Evolutionary conservation across 1,284 basidiomycete species (phyloP).

Genomic region (Filobasidium uniguttulatum): DNA sequence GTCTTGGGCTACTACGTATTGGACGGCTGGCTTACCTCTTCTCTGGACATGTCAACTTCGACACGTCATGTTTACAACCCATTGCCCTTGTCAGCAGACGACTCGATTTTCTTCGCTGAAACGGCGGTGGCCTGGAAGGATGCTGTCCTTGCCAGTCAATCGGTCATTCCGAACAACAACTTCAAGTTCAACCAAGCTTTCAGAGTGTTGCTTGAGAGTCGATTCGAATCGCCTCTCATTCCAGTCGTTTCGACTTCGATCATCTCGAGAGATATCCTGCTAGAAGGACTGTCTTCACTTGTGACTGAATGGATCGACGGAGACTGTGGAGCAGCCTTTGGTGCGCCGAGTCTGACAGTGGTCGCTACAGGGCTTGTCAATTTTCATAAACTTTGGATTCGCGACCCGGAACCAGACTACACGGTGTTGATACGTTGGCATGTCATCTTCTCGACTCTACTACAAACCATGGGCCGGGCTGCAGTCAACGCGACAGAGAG

Average conservation of each 20-base stretch:
- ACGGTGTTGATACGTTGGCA: neutral
- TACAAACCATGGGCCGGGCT: too few relatives aligned
- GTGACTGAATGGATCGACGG: neutral
- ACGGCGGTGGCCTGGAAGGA: slow-evolving; percentile 3
- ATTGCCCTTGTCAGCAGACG: slow-evolving; percentile 1
- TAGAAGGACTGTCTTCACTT: neutral
- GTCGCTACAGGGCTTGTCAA: neutral
- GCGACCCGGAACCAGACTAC: too few relatives aligned
- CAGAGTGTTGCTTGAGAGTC: neutral
- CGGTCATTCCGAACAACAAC: neutral
- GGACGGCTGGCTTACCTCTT: slow-evolving; percentile 10
- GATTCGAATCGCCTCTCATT: neutral
- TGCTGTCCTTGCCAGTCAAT: neutral
- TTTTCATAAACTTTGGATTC: neutral
- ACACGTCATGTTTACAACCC: slow-evolving; percentile 10
- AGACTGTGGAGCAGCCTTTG: neutral
- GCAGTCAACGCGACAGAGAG: neutral
- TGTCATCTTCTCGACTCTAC: neutral
- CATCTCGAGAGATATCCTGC: neutral
- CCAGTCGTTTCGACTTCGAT: too few relatives aligned
- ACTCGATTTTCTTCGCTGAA: slow-evolving; percentile 5
- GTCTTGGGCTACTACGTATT: slow-evolving; percentile 10
- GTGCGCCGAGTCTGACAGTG: too few relatives aligned
- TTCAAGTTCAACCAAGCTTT: neutral
- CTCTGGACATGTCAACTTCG: slow-evolving; percentile 5